Conservation (phyloP, 768 basidiomycete genomes). For the Postia placenta region DNA sequence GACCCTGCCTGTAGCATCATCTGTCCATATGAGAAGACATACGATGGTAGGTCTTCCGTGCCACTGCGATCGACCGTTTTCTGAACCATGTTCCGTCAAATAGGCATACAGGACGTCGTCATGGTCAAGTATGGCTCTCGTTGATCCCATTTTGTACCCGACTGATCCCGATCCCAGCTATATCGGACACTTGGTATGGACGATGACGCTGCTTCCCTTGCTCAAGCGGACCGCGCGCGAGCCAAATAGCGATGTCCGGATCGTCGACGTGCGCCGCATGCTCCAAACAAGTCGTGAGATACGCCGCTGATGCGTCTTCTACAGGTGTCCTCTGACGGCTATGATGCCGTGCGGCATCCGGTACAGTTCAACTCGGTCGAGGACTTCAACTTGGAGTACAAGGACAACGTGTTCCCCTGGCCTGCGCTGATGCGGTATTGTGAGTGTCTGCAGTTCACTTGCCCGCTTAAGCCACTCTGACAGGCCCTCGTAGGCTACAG, state of each 20-base stretch:
- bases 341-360: slow-evolving; percentile 13
- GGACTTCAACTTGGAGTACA: slow-evolving; percentile 29
- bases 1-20: slow-evolving; percentile 13
- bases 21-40: slow-evolving; percentile 10
- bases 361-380: slow-evolving; percentile 25
- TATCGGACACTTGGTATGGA: slow-evolving; percentile 24
- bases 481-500: slow-evolving; percentile 7
- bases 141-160: not conserved
- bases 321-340: slow-evolving; percentile 15
- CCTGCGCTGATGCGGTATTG: slow-evolving; percentile 8
- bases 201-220: slow-evolving; percentile 24
- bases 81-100: too few relatives aligned
- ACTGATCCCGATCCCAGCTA: slow-evolving; percentile 15
- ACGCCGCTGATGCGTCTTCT: not conserved
- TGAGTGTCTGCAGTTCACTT: too few relatives aligned
- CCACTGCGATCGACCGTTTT: too few relatives aligned
- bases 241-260: slow-evolving; percentile 26
- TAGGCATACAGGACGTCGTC: slow-evolving; percentile 31
- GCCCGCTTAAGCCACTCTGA: too few relatives aligned
- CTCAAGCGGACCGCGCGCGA: slow-evolving; percentile 22
- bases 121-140: slow-evolving; percentile 32
- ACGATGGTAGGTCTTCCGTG: slow-evolving; percentile 8
- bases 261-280: slow-evolving; percentile 26
- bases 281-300: not conserved
- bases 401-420: slow-evolving; percentile 13